Percentiles rank a stretch among this genome's conserved stretches.
Conservation (phyloP, 257 asterid species). For the Solanum bulbocastanum region DNA sequence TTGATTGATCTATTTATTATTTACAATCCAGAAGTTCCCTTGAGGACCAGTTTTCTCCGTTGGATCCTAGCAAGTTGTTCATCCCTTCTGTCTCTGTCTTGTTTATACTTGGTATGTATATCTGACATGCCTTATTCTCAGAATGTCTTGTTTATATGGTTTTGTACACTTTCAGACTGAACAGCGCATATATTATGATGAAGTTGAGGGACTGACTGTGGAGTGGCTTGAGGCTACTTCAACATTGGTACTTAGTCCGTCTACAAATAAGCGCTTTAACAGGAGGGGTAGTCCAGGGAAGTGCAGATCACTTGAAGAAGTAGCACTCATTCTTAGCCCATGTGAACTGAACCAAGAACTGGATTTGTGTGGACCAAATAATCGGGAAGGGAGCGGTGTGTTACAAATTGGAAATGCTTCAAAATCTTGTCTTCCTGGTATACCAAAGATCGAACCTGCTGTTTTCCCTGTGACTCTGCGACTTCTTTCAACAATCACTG, state of each 20-base stretch:
- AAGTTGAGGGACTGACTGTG: conserved; percentile 57
- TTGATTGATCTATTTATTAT: background rate
- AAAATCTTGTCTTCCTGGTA: background rate
- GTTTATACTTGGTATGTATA: background rate
- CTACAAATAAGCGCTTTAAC: conserved; percentile 27
- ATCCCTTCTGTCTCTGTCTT: background rate
- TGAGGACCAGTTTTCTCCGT: background rate
- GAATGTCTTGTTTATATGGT: background rate
- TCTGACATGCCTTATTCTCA: background rate
- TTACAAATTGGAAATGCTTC: background rate
- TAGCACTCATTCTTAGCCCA: conserved; percentile 48
- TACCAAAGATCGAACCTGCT: conserved; percentile 34
- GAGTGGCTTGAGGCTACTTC: conserved; percentile 87
- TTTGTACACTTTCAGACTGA: conserved; percentile 35
- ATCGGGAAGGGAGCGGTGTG: background rate
- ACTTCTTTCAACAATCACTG: conserved; percentile 52
- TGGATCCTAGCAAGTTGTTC: background rate
- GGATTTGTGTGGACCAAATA: background rate
- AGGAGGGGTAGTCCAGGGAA: conserved; percentile 45
- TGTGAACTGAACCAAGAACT: conserved; percentile 18
- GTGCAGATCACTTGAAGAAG: conserved; percentile 47
- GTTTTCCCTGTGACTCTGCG: conserved; percentile 64
- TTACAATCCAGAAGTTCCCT: background rate
- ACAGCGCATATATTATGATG: conserved; percentile 72
- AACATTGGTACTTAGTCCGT: conserved; percentile 51